A percentile compares a stretch with the other conserved stretches of the same genome.
Conservation (phyloP, 2,329 filamentous ascomycete genomes). For the Coleophoma cylindrospora region DNA sequence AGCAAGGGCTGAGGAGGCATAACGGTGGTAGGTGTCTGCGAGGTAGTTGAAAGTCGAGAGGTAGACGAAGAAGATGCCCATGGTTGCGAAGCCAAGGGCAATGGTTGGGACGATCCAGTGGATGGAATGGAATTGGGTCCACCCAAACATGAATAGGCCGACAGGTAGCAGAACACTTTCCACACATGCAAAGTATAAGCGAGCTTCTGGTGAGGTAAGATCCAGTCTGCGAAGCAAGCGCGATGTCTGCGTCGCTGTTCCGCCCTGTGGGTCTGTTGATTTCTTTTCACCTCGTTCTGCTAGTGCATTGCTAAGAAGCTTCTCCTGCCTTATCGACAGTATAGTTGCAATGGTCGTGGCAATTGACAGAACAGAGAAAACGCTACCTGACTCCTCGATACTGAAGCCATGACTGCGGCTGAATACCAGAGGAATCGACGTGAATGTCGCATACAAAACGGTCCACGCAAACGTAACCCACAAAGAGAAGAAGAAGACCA, state of each 20-base stretch:
- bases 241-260: not conserved
- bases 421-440: conserved; percentile 76
- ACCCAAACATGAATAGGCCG: conserved; percentile 78
- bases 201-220: conserved; percentile 59
- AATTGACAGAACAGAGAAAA: conserved; percentile 69
- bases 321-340: conserved; percentile 68
- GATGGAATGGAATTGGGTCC: conserved; percentile 55
- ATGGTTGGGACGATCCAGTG: conserved; percentile 71
- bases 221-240: conserved; percentile 9
- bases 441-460: conserved; percentile 79
- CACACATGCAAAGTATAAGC: conserved; percentile 80
- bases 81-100: conserved; percentile 68
- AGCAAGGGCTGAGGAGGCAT: conserved; percentile 79
- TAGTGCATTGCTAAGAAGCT: conserved; percentile 46
- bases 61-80: conserved; percentile 84
- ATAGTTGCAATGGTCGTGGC: conserved; percentile 62
- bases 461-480: conserved; percentile 92
- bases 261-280: not conserved
- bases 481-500: conserved; percentile 81
- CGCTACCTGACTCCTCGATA: conserved; percentile 60
- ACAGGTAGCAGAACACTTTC: conserved; percentile 70
- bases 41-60: conserved; percentile 91
- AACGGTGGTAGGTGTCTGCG: conserved; percentile 80
- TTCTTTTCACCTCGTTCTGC: conserved; percentile 18
- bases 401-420: conserved; percentile 61